phyloP scores from a whole-genome alignment of 495 filamentous ascomycete genomes.

The Penicillium canariense region DNA sequence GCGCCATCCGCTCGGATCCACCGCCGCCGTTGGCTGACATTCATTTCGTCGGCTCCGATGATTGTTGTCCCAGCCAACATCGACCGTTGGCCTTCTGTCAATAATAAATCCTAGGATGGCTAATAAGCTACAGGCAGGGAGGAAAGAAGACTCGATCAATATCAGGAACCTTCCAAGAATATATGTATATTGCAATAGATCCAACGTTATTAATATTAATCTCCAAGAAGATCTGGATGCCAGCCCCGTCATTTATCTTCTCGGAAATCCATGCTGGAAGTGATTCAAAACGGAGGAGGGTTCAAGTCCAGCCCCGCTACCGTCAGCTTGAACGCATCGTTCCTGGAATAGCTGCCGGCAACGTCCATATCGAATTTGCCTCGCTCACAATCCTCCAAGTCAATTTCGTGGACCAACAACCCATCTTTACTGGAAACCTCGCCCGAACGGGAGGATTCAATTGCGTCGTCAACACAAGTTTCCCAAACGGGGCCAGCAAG shows the following conservation, averaged over 20 bases:
- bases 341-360: conserved; percentile 77
- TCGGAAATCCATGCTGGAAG: not conserved
- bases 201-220: no score
- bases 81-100: no score
- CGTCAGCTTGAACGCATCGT: conserved; percentile 75
- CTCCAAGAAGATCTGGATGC: no score
- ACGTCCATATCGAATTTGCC: conserved; percentile 66
- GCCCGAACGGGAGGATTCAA: not conserved
- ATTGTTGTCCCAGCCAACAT: no score
- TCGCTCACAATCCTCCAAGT: conserved; percentile 63
- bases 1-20: not conserved
- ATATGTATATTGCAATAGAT: no score
- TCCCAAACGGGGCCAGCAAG: conserved; percentile 84
- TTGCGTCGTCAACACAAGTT: conserved; percentile 54
- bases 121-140: no score
- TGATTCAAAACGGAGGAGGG: conserved; percentile 49
- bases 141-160: no score
- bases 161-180: no score
- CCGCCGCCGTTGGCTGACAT: not conserved
- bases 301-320: conserved; percentile 73
- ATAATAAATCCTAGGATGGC: no score
- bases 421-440: conserved; percentile 23
- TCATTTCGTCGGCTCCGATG: not conserved
- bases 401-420: conserved; percentile 49
- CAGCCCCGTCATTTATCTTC: no score